Evolutionary conservation across 257 asterid genomes (phyloP).

Genomic region (Capsicum chinense): DNA sequence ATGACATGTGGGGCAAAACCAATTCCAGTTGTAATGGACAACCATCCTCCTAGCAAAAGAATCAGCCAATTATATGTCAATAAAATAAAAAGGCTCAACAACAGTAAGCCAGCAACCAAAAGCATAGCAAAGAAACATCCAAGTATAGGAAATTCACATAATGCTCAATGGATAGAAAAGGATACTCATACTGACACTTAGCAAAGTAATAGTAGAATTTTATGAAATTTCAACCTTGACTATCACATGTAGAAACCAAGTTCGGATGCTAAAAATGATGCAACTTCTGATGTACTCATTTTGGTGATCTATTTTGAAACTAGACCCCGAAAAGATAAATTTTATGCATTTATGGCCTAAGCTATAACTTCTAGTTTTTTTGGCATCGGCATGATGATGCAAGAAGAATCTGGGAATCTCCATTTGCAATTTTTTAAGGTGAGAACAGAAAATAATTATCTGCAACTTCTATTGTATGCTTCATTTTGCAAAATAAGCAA

Average conservation of each 20-base stretch:
- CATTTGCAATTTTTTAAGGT: background rate
- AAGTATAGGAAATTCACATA: background rate
- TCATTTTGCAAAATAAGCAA: background rate
- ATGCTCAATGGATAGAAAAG: slow-evolving; percentile 1
- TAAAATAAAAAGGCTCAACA: background rate
- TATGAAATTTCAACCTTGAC: background rate
- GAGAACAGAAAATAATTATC: background rate
- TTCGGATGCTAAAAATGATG: background rate
- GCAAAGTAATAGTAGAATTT: background rate
- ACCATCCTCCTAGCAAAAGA: slow-evolving; percentile 68
- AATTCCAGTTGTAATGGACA: slow-evolving; percentile 61
- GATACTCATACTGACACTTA: background rate
- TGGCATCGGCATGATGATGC: background rate
- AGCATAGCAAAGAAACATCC: background rate
- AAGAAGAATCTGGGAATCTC: background rate
- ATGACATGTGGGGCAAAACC: slow-evolving; percentile 77
- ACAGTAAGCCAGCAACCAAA: background rate
- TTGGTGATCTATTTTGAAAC: background rate
- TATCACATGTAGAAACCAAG: background rate
- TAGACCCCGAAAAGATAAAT: background rate
- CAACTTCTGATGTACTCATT: background rate
- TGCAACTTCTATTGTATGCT: background rate
- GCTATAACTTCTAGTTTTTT: background rate
- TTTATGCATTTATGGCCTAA: background rate
- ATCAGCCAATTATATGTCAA: slow-evolving; percentile 31